Evolutionary conservation across 1,284 basidiomycete genomes (phyloP), one percentile per base, ranked within the genome.

Genomic region (Thecaphora frezii): DNA sequence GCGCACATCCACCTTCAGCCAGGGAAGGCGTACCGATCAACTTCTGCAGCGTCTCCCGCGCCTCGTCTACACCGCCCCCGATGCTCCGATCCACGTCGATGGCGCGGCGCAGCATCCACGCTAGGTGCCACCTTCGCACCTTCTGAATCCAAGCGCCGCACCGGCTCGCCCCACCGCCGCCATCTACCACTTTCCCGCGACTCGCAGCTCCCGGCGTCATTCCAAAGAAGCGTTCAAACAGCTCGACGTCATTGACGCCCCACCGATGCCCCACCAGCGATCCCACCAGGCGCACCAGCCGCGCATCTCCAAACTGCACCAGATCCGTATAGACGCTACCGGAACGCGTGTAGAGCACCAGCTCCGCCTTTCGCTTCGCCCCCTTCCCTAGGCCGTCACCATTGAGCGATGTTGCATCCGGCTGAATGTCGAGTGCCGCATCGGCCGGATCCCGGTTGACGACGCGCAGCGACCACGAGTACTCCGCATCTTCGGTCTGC

Each of bases 301-400:
- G 54, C 2, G 65, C 43, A 0, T 83, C 83, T 1, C 84, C 84
- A 10, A 80, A 77, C 8, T 81, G 64, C 39, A 87, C 78, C 22
- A 87, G 73, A 23, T 84, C 79, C 1, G 82, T 82, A 76, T 86
- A 88, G 58, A 86, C 81, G 5, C 81, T 79, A 0, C 85, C 82
- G 9, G 86, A 83, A 12, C 84, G 80, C 36, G 88, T 82, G 5
- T 66, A 81, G n/a, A 85, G 28, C 12, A 45, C 33, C 40, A 66
- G 25, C 30, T 49, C 10, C 18, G 12, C 48, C 37, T n/a, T 28
- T 1, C 21, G 12, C 33, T 37, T 37, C 33, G 33, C 38, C 28
- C 26, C 18, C 14, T n/a, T 21, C 2, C 1, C 13, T 25, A 10
- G 33, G n/a, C 33, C 33, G 12, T 37, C n/a, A n/a, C n/a, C n/a